Percentiles rank a stretch among this genome's conserved stretches.
Conservation (phyloP, 2,329 filamentous ascomycete genomes). For the Epicoccum nigrum region DNA sequence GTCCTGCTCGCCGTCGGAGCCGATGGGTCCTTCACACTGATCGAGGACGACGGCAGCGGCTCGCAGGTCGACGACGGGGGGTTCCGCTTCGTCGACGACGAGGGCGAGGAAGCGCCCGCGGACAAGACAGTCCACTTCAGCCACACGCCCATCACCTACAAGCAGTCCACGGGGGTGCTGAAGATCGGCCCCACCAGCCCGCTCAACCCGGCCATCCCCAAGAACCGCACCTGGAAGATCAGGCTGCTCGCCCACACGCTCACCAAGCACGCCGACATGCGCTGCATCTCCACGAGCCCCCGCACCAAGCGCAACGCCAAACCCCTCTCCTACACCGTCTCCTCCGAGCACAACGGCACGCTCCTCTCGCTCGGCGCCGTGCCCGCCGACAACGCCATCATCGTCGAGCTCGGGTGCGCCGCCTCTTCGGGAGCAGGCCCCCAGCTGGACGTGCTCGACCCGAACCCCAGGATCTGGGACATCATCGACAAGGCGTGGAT, state of each 20-base stretch:
- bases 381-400: constrained; percentile 29
- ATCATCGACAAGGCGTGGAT: constrained; percentile 40
- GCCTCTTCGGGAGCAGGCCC: constrained; percentile 26
- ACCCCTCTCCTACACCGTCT: constrained; percentile 22
- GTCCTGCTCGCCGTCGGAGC: constrained; percentile 54
- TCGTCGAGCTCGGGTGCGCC: constrained; percentile 34
- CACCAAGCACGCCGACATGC: constrained; percentile 20
- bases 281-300: constrained; percentile 31
- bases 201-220: constrained; percentile 34
- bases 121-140: constrained; percentile 40
- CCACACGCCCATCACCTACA: constrained; percentile 47
- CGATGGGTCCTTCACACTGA: constrained; percentile 57
- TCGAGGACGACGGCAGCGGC: constrained; percentile 55
- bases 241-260: constrained; percentile 41
- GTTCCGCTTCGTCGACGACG: constrained; percentile 53
- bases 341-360: constrained; percentile 32
- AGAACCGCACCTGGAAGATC: constrained; percentile 39
- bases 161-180: constrained; percentile 44
- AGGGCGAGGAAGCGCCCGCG: constrained; percentile 26
- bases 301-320: constrained; percentile 36
- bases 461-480: constrained; percentile 34
- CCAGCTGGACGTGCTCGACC: constrained; percentile 44
- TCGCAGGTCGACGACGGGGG: constrained; percentile 45
- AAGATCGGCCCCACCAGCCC: constrained; percentile 44
- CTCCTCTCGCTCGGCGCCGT: constrained; percentile 32